Evolutionary conservation across 805 yeast species (phyloP).

Genomic region (Naumovozyma castellii): DNA sequence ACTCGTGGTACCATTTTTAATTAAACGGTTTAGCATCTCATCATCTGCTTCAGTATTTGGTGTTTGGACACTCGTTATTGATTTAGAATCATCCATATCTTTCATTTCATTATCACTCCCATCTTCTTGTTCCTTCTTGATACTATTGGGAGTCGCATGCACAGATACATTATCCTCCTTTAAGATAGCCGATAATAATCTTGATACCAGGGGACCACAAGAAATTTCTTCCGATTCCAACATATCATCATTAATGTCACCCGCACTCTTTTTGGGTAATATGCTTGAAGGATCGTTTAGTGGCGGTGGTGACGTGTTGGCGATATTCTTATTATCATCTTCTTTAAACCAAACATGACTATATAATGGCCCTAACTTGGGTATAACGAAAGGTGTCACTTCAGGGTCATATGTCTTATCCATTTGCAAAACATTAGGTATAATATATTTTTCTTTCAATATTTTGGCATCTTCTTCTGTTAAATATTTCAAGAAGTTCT

Average conservation of each 20-base stretch:
- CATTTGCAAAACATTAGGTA: conserved; percentile 38
- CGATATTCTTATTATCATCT: conserved; percentile 44
- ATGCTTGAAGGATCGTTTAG: conserved; percentile 35
- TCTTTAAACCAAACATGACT: conserved; percentile 82
- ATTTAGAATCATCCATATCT: not conserved
- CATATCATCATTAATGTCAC: conserved; percentile 42
- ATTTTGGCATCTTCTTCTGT: conserved; percentile 75
- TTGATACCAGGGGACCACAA: conserved; percentile 83
- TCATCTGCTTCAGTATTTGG: conserved; percentile 18
- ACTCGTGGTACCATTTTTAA: conserved; percentile 17
- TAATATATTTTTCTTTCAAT: conserved; percentile 49
- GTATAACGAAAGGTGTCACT: conserved; percentile 66
- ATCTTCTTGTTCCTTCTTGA: conserved; percentile 4
- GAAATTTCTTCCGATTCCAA: conserved; percentile 69
- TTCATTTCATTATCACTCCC: not conserved
- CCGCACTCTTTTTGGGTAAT: conserved; percentile 52
- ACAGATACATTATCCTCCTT: conserved; percentile 14
- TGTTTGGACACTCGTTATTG: not conserved
- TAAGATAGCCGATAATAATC: conserved; percentile 73
- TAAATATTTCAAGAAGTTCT: conserved; percentile 71
- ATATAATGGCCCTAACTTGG: conserved; percentile 76
- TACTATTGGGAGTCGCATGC: not conserved
- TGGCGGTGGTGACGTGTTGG: conserved; percentile 37
- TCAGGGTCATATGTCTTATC: conserved; percentile 49
- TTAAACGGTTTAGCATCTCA: conserved; percentile 2